Evolutionary conservation across 1,284 basidiomycete genomes (phyloP).

Genomic region (Schizopora paradoxa): DNA sequence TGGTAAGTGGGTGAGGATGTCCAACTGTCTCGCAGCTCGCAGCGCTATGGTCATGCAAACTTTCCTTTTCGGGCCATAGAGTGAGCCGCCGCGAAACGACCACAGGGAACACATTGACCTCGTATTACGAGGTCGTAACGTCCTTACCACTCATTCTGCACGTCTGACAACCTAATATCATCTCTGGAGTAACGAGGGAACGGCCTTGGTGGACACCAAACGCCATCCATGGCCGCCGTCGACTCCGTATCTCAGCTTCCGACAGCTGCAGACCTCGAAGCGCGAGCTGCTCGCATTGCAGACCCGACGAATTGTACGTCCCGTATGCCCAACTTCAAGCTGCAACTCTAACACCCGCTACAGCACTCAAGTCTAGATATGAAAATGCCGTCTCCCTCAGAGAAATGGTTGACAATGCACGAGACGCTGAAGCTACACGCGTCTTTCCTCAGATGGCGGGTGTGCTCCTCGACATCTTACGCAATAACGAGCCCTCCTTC

Average conservation of each 20-base stretch:
- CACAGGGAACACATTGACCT: too few relatives aligned
- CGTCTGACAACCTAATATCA: too few relatives aligned
- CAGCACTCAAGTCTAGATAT: conserved; percentile 69
- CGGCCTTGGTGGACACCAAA: too few relatives aligned
- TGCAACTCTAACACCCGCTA: too few relatives aligned
- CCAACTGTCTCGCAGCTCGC: too few relatives aligned
- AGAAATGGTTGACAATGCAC: conserved; percentile 80
- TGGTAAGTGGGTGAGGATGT: not conserved
- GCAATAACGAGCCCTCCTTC: conserved; percentile 72
- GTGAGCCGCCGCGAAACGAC: too few relatives aligned
- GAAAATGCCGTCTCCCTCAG: conserved; percentile 75
- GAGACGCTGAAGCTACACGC: conserved; percentile 76
- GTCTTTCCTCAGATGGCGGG: conserved; percentile 73
- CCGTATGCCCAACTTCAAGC: too few relatives aligned
- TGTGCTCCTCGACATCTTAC: conserved; percentile 74
- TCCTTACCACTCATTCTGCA: too few relatives aligned
- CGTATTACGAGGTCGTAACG: too few relatives aligned
- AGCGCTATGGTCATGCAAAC: not conserved
- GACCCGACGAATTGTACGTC: conserved; percentile 44
- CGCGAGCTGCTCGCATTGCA: conserved; percentile 62
- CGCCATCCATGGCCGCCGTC: too few relatives aligned
- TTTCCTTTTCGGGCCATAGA: too few relatives aligned
- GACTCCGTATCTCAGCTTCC: conserved; percentile 39
- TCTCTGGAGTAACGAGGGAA: too few relatives aligned
- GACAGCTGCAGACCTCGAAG: conserved; percentile 58